These are phyloP conservation scores for Alisma plantagoaquatica DNA, from an alignment of 106 monocot species.

Conservation along the genomic window DNA sequence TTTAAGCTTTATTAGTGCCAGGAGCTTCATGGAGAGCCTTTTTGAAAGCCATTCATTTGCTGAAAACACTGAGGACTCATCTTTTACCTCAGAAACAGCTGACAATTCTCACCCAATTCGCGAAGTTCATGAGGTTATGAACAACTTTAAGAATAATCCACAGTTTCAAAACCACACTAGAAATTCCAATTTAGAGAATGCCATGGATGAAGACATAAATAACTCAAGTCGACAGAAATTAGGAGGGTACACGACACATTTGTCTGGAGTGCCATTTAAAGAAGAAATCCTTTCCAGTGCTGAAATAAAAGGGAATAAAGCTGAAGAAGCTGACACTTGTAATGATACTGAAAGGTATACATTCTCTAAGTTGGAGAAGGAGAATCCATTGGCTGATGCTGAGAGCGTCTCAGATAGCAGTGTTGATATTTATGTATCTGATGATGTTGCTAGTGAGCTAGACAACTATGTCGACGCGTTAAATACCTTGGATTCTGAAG, in stretches of 20 bases:
- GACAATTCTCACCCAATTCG: constrained; percentile 21
- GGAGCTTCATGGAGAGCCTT: constrained; percentile 41
- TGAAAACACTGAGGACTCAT: too few species aligned
- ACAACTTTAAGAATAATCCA: too few species aligned
- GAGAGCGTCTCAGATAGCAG: constrained; percentile 25
- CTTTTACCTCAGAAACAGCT: too few species aligned
- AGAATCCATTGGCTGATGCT: constrained; percentile 4
- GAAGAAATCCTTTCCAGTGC: too few species aligned
- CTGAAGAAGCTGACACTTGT: too few species aligned
- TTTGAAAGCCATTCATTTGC: constrained; percentile 35
- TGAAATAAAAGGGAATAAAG: constrained; percentile 2
- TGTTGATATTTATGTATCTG: constrained; percentile 38
- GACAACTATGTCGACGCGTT: constrained; percentile 85
- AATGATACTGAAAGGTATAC: not conserved
- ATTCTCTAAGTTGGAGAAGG: not conserved
- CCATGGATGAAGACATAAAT: too few species aligned
- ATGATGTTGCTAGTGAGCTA: constrained; percentile 65
- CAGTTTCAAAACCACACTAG: too few species aligned
- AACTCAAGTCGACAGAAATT: too few species aligned
- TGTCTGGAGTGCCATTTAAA: too few species aligned
- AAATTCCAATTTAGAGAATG: too few species aligned
- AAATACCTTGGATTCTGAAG: constrained; percentile 61
- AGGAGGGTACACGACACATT: too few species aligned
- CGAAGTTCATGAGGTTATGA: constrained; percentile 22
- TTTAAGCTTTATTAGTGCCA: constrained; percentile 18